Conservation (phyloP, 257 asterid genomes). For the Orobanche coerulescens region DNA sequence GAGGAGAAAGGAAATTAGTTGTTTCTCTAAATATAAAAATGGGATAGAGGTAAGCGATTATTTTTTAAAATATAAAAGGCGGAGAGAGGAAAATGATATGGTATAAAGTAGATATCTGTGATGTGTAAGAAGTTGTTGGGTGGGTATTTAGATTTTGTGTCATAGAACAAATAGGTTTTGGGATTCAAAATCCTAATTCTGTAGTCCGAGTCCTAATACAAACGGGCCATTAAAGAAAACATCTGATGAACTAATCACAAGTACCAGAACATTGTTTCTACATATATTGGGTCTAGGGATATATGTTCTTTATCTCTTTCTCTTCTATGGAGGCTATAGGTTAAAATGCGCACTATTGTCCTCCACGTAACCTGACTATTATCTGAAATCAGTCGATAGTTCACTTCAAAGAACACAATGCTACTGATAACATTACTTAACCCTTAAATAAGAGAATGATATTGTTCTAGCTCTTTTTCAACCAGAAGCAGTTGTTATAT, state of each 20-base stretch:
- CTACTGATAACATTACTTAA: background rate
- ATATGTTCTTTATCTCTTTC: background rate
- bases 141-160: too few species aligned
- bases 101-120: too few species aligned
- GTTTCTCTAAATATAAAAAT: too few species aligned
- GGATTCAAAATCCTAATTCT: too few species aligned
- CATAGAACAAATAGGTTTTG: too few species aligned
- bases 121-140: too few species aligned
- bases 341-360: background rate
- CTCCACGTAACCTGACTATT: background rate
- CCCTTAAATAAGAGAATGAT: background rate
- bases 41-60: too few species aligned
- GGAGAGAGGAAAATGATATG: too few species aligned
- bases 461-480: background rate
- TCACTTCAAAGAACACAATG: background rate
- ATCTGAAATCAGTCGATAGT: background rate
- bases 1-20: too few species aligned
- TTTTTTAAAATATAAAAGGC: too few species aligned
- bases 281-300: constrained; percentile 5
- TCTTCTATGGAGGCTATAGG: background rate
- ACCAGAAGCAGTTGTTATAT: background rate
- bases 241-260: constrained; percentile 7
- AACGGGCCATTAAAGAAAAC: background rate
- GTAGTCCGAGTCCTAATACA: too few species aligned
- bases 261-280: background rate